These are phyloP conservation scores for Backusella morwellensis DNA, from an alignment of 192 early-diverging fungal genomes.

Conservation along the genomic window DNA sequence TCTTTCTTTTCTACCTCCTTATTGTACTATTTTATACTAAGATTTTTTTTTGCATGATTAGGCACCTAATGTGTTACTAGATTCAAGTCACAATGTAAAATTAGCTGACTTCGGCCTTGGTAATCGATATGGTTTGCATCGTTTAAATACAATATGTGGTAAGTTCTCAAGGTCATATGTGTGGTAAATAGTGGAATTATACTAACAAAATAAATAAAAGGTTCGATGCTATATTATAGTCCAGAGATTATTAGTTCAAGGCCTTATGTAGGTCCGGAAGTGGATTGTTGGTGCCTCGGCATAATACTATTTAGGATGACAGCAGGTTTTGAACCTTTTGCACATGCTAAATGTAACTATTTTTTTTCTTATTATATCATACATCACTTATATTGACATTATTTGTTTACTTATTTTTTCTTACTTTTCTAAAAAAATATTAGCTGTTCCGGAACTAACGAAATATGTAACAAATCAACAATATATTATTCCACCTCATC, in stretches of 20 bases:
- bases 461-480: constrained; percentile 38
- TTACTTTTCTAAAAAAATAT: background rate
- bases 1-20: background rate
- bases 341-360: constrained; percentile 34
- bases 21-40: background rate
- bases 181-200: background rate
- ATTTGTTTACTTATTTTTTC: constrained; percentile 2
- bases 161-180: constrained; percentile 8
- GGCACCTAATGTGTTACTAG: constrained; percentile 77
- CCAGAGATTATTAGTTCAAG: constrained; percentile 90
- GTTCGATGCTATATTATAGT: constrained; percentile 80
- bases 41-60: constrained; percentile 5
- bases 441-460: constrained; percentile 49
- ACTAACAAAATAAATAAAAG: constrained; percentile 32
- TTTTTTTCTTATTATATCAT: background rate
- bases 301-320: constrained; percentile 84
- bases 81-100: constrained; percentile 66
- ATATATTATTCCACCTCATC: constrained; percentile 33
- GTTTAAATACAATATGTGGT: constrained; percentile 88
- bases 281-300: constrained; percentile 94
- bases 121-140: constrained; percentile 71
- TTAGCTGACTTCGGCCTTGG: constrained; percentile 92
- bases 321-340: constrained; percentile 48
- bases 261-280: constrained; percentile 87
- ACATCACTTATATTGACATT: background rate